Evolutionary conservation across 2,329 filamentous ascomycete genomes (phyloP).

Genomic region (Immersiporthe knoxdaviesiana): DNA sequence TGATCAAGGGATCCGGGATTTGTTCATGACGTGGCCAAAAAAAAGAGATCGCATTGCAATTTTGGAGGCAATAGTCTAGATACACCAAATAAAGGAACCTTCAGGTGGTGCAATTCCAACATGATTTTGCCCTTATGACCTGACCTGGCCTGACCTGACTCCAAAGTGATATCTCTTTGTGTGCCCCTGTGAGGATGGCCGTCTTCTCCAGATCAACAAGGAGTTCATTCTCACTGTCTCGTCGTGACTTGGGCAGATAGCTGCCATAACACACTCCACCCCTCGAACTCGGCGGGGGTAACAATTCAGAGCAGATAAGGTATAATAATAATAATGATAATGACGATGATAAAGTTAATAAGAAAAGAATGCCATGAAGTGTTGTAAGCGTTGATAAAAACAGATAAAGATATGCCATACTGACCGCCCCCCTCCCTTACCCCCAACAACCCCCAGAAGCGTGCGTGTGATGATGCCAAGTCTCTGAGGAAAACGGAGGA

Average conservation of each 20-base stretch:
- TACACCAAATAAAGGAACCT: neutral
- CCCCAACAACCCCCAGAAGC: neutral
- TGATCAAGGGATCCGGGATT: no score
- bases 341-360: no score
- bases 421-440: neutral
- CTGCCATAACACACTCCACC: neutral
- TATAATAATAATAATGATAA: conserved; percentile 1
- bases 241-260: neutral
- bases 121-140: neutral
- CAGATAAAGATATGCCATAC: conserved; percentile 7
- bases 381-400: neutral
- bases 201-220: neutral
- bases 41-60: neutral
- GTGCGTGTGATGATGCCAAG: neutral
- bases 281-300: neutral
- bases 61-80: neutral
- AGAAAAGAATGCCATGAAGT: conserved; percentile 17
- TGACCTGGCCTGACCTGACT: neutral
- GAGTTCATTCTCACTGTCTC: neutral
- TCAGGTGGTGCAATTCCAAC: neutral
- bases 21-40: neutral
- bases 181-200: neutral
- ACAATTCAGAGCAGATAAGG: conserved; percentile 10
- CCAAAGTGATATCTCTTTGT: neutral
- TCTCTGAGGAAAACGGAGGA: neutral